These are phyloP conservation scores for Lathyrus oleraceus DNA, from an alignment of 306 rosid species.

Conservation along the genomic window DNA sequence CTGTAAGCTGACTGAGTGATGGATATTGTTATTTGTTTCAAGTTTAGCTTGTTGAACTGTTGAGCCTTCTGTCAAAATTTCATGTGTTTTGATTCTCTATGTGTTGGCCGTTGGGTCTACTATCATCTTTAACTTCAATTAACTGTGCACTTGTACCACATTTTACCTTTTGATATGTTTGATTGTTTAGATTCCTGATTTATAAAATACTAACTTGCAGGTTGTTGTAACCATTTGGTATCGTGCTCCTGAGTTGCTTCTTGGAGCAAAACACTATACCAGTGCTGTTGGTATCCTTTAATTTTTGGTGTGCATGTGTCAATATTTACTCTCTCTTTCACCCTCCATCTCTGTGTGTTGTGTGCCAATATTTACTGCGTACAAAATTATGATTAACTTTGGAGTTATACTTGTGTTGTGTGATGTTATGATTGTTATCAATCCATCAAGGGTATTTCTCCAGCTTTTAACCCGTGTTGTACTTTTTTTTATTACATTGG, in stretches of 20 bases:
- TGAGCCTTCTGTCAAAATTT: constrained; percentile 4
- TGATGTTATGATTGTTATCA: constrained; percentile 14
- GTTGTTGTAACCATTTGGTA: constrained; percentile 99
- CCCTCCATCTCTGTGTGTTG: not conserved
- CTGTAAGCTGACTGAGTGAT: constrained; percentile 29
- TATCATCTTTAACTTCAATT: constrained; percentile 18
- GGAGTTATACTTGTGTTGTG: constrained; percentile 6
- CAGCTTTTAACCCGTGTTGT: constrained; percentile 20
- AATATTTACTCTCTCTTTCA: not conserved
- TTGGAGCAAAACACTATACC: constrained; percentile 97
- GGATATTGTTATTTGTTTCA: constrained; percentile 22
- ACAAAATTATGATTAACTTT: constrained; percentile 3
- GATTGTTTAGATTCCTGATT: constrained; percentile 31
- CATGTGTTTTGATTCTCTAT: constrained; percentile 15
- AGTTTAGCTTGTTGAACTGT: constrained; percentile 24
- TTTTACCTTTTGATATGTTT: constrained; percentile 19
- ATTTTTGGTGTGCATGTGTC: not conserved
- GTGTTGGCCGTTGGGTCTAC: constrained; percentile 7
- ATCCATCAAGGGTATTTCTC: constrained; percentile 13
- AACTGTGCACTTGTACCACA: constrained; percentile 10
- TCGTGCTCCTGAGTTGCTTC: constrained; percentile 99
- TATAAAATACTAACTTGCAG: constrained; percentile 48
- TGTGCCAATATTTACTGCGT: constrained; percentile 24
- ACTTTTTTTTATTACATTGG: constrained; percentile 21
- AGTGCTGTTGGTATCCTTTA: constrained; percentile 94